Evolutionary conservation across 2,329 filamentous ascomycete genomes (phyloP).

Genomic region (Fusarium temperatum): DNA sequence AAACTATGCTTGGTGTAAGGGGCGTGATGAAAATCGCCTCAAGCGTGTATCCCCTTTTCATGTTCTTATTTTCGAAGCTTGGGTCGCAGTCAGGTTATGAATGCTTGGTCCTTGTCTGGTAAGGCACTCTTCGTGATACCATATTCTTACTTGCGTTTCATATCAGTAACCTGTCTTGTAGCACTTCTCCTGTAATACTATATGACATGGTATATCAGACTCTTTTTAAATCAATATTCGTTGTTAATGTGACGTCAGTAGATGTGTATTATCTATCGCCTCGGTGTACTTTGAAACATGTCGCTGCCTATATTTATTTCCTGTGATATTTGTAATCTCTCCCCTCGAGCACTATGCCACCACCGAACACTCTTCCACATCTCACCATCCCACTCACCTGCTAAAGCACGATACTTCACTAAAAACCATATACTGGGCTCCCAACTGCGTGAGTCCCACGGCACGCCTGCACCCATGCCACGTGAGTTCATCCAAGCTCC

Average conservation of each 20-base stretch:
- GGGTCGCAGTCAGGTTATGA: slow-evolving; percentile 25
- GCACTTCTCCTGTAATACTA: slow-evolving; percentile 34
- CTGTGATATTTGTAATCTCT: slow-evolving; percentile 31
- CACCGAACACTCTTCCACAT: slow-evolving; percentile 46
- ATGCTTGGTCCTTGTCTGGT: slow-evolving; percentile 41
- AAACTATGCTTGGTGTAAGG: slow-evolving; percentile 36
- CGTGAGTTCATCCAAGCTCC: slow-evolving; percentile 42
- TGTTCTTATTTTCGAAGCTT: slow-evolving; percentile 23
- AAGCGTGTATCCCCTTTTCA: slow-evolving; percentile 28
- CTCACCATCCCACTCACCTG: slow-evolving; percentile 50
- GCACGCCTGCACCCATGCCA: slow-evolving; percentile 49
- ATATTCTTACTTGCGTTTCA: slow-evolving; percentile 41
- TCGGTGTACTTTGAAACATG: background rate
- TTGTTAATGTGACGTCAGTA: background rate
- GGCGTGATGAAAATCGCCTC: slow-evolving; percentile 43
- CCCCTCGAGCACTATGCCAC: slow-evolving; percentile 44
- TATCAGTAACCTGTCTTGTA: slow-evolving; percentile 16
- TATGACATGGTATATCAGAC: slow-evolving; percentile 21
- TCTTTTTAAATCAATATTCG: background rate
- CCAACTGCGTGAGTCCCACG: slow-evolving; percentile 57
- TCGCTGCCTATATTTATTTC: background rate
- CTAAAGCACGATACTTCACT: slow-evolving; percentile 50
- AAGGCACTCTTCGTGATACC: slow-evolving; percentile 49
- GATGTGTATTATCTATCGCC: slow-evolving; percentile 2
- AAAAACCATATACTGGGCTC: slow-evolving; percentile 56